Evolutionary conservation across 2,329 filamentous ascomycete genomes (phyloP).

Genomic region (Monilinia polystroma): DNA sequence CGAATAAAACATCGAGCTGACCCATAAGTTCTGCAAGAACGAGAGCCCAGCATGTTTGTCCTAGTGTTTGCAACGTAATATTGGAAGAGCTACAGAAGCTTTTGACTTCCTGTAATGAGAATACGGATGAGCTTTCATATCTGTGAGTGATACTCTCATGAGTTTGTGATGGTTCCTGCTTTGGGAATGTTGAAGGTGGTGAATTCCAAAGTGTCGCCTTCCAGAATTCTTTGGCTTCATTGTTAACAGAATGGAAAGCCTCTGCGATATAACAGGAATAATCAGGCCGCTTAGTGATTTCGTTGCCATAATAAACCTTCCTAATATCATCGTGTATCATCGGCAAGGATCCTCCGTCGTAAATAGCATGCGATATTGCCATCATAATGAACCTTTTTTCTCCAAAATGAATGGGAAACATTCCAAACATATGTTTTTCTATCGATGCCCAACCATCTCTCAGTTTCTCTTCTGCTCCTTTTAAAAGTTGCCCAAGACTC

Average conservation of each 20-base stretch:
- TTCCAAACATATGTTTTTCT: slow-evolving; percentile 31
- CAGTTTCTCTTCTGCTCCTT: slow-evolving; percentile 44
- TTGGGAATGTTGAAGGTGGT: slow-evolving; percentile 44
- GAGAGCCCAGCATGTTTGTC: slow-evolving; percentile 74
- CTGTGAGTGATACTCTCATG: slow-evolving; percentile 41
- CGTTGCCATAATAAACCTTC: slow-evolving; percentile 56
- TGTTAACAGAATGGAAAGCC: slow-evolving; percentile 41
- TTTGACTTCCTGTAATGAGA: slow-evolving; percentile 47
- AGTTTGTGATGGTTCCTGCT: slow-evolving; percentile 28
- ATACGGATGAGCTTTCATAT: slow-evolving; percentile 47
- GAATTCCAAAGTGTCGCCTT: slow-evolving; percentile 59
- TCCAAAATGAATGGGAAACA: slow-evolving; percentile 51
- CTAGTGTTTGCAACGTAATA: slow-evolving; percentile 74
- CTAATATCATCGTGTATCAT: slow-evolving; percentile 71
- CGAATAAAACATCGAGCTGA: slow-evolving; percentile 75
- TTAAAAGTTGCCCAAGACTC: slow-evolving; percentile 41
- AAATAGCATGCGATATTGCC: slow-evolving; percentile 81
- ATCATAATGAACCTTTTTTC: slow-evolving; percentile 52
- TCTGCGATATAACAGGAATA: slow-evolving; percentile 56
- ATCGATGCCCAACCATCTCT: slow-evolving; percentile 41
- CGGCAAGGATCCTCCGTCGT: slow-evolving; percentile 82
- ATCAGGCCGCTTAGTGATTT: slow-evolving; percentile 44
- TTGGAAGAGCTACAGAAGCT: slow-evolving; percentile 63
- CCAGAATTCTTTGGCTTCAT: slow-evolving; percentile 66
- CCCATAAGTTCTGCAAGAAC: slow-evolving; percentile 62